Conservation (phyloP, 2,329 filamentous ascomycete genomes). For the Cladosporium sp. region DNA sequence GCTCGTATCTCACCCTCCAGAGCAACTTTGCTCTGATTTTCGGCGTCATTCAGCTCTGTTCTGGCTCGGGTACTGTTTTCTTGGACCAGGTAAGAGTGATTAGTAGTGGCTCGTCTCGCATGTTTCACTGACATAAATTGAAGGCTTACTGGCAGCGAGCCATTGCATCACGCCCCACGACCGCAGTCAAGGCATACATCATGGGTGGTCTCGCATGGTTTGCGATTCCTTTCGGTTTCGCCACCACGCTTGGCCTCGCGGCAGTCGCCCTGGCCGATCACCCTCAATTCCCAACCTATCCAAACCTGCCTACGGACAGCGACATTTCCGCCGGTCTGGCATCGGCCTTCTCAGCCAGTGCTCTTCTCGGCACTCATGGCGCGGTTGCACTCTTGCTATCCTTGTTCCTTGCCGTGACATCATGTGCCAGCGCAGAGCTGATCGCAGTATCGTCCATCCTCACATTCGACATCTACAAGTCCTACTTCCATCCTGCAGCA, state of each 20-base stretch:
- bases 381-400: constrained; percentile 18
- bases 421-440: constrained; percentile 32
- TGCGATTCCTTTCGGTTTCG: constrained; percentile 45
- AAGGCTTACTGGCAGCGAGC: constrained; percentile 47
- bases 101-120: not conserved
- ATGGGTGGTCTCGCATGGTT: constrained; percentile 47
- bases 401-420: constrained; percentile 29
- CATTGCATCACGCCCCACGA: constrained; percentile 36
- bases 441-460: constrained; percentile 38
- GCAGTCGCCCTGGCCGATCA: constrained; percentile 40
- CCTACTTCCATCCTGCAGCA: constrained; percentile 37
- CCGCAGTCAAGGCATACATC: constrained; percentile 35
- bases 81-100: constrained; percentile 32
- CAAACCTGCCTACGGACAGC: constrained; percentile 16
- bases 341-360: constrained; percentile 19
- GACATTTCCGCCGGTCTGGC: constrained; percentile 25
- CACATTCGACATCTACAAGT: constrained; percentile 40
- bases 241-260: constrained; percentile 45
- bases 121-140: not conserved
- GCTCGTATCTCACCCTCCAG: constrained; percentile 39
- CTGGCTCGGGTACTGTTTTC: constrained; percentile 32
- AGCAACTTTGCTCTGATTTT: constrained; percentile 34
- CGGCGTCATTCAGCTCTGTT: constrained; percentile 40
- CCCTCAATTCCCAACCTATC: constrained; percentile 41
- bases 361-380: constrained; percentile 23